phyloP scores from a whole-genome alignment of 768 basidiomycete species.

The Harrya chromipes region DNA sequence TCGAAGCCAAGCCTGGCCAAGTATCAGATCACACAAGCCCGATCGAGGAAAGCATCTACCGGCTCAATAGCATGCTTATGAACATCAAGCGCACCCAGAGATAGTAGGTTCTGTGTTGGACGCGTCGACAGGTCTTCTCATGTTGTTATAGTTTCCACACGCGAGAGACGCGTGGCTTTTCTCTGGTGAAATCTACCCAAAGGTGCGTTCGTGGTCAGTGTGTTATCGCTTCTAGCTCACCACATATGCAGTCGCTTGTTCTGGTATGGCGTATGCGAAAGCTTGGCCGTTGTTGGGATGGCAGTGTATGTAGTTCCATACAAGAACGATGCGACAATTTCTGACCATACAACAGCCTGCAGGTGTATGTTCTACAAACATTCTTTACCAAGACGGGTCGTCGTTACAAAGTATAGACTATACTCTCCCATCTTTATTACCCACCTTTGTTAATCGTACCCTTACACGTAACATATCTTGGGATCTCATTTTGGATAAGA shows the following conservation, averaged over 20 bases:
- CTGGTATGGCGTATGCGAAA: conserved; percentile 90
- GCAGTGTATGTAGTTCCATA: conserved; percentile 61
- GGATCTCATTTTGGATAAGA: conserved; percentile 4
- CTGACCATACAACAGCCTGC: conserved; percentile 49
- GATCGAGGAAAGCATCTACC: conserved; percentile 94
- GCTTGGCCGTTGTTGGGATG: conserved; percentile 76
- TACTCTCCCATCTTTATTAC: conserved; percentile 4
- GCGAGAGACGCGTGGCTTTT: conserved; percentile 90
- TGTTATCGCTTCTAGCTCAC: not conserved
- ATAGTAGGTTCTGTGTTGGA: conserved; percentile 54
- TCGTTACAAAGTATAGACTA: conserved; percentile 75
- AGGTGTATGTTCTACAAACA: conserved; percentile 90
- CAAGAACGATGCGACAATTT: conserved; percentile 1
- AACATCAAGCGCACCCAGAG: conserved; percentile 92
- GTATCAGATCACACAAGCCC: conserved; percentile 90
- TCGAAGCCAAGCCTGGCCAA: conserved; percentile 84
- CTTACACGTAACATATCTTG: no score
- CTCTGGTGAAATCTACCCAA: conserved; percentile 86
- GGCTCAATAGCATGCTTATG: conserved; percentile 81
- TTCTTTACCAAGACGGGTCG: conserved; percentile 96
- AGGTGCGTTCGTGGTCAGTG: conserved; percentile 44
- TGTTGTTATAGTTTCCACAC: conserved; percentile 76
- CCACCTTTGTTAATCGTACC: not conserved
- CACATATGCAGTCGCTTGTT: conserved; percentile 68
- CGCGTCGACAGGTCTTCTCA: conserved; percentile 1